Base-by-base conservation (phyloP, 164 flowering plant genomes). In the Tetrastigma voinierianum region DNA sequence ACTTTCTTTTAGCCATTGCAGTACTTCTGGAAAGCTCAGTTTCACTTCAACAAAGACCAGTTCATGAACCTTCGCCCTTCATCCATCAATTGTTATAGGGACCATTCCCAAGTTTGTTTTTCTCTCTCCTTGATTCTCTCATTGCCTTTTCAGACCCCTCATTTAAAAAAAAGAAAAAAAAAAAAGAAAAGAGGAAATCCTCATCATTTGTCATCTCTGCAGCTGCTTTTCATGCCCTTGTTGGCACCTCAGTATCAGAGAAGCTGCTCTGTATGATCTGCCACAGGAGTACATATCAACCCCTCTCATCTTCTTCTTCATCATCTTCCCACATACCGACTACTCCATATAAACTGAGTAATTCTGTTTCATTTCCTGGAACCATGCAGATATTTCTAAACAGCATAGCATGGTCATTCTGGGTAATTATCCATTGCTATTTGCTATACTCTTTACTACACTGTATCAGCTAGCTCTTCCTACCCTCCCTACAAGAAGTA, bases 1-100 rank as follows among this genome's bases (percentile, higher is more conserved):
- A 24, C 25, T 10, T 18, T n/a, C n/a, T n/a, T 32, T 12, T 44
- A 11, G 9, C 49, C 43, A 48, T 32, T 83, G 88, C 88, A 95
- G 98, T 95, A 83, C 78, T 95, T 52, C 72, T n/a, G 89, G 43
- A 92, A 89, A 82, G 96, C 97, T 8, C 86, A 79, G 11, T 95
- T 92, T 74, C 91, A 86, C 66, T 95, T n/a, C n/a, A 79, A 76
- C 86, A 95, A 95, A 74, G 68, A 90, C 76, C 94, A 91, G 75
- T 95, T 80, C n/a, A n/a, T n/a, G n/a, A n/a, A n/a, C n/a, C n/a
- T n/a, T n/a, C n/a, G n/a, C n/a, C n/a, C n/a, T n/a, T n/a, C n/a
- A n/a, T n/a, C n/a, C n/a, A n/a, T n/a, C n/a, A n/a, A n/a, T n/a
- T n/a, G n/a, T n/a, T n/a, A 82, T 84, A 24, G 93, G 84, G 47